Percentiles rank a stretch among this genome's conserved stretches.
Conservation (phyloP, 2,329 filamentous ascomycete species). For the Aspergillus bombycis region DNA sequence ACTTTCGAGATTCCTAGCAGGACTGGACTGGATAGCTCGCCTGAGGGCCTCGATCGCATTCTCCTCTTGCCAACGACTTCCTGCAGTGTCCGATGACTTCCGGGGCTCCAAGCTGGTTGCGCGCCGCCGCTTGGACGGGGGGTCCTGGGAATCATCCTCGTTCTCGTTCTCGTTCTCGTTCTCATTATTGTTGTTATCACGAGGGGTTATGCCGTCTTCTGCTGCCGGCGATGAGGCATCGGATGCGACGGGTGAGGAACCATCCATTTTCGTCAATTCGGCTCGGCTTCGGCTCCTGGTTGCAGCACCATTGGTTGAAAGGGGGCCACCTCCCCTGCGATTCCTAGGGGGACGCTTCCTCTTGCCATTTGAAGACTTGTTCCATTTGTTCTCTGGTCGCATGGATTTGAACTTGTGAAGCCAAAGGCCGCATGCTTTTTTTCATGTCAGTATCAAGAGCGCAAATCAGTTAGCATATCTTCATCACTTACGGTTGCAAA, state of each 20-base stretch:
- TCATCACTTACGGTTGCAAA: constrained; percentile 79
- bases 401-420: constrained; percentile 85
- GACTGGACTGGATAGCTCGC: constrained; percentile 65
- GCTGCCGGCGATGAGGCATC: constrained; percentile 42
- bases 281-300: constrained; percentile 37
- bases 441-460: constrained; percentile 13
- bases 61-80: constrained; percentile 40
- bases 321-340: constrained; percentile 36
- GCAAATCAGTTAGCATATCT: neutral
- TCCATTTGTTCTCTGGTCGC: constrained; percentile 83
- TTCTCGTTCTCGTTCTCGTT: constrained; percentile 36
- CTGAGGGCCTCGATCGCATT: constrained; percentile 51
- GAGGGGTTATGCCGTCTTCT: constrained; percentile 40
- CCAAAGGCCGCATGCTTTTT: constrained; percentile 83
- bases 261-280: constrained; percentile 32
- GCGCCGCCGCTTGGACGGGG: constrained; percentile 46
- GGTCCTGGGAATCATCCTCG: constrained; percentile 34
- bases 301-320: constrained; percentile 36
- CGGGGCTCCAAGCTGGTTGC: constrained; percentile 53
- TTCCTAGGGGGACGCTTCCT: constrained; percentile 43
- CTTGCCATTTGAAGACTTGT: constrained; percentile 56
- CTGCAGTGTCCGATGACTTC: constrained; percentile 36
- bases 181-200: constrained; percentile 23
- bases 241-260: constrained; percentile 43
- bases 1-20: constrained; percentile 54